phyloP scores from a whole-genome alignment of 208 protist genomes.

The Leishmania tropica region DNA sequence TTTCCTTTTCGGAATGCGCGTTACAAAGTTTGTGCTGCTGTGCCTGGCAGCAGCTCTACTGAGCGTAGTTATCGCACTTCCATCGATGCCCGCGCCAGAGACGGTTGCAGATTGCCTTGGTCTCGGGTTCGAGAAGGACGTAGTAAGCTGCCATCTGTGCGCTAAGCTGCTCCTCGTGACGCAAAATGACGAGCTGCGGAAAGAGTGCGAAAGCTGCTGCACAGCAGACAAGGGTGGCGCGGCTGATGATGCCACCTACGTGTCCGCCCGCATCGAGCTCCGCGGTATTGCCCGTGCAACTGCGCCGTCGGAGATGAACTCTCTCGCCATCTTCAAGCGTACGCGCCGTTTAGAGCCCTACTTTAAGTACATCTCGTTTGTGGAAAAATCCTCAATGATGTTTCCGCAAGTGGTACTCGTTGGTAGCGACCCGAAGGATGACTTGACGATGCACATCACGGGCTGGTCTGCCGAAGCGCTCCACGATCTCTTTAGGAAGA shows the following conservation, averaged over 20 bases:
- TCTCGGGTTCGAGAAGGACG: constrained; percentile 43
- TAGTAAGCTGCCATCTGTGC: constrained; percentile 44
- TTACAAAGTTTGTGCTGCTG: background rate
- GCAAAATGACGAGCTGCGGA: constrained; percentile 30
- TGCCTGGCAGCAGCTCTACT: background rate
- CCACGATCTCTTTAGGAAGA: constrained; percentile 40
- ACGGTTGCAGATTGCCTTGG: constrained; percentile 38
- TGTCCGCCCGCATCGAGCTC: constrained; percentile 16
- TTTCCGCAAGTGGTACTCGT: constrained; percentile 34
- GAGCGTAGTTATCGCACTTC: background rate
- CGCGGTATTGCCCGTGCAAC: background rate
- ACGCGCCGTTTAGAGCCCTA: constrained; percentile 18
- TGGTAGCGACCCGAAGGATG: constrained; percentile 10
- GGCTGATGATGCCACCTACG: background rate
- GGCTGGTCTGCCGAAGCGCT: constrained; percentile 40
- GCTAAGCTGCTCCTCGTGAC: constrained; percentile 45
- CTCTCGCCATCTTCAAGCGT: constrained; percentile 13
- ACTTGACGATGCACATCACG: constrained; percentile 25
- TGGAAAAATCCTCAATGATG: constrained; percentile 2
- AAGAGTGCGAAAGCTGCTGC: constrained; percentile 68
- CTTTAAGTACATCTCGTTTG: constrained; percentile 20
- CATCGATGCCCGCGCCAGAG: background rate
- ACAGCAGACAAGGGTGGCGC: background rate
- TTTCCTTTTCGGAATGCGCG: background rate
- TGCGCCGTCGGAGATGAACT: background rate